Percentiles rank a stretch among this genome's conserved stretches.
These are phyloP conservation scores for Saccharomycopsis sp. DNA, from an alignment of 805 yeast species.

Conservation along the genomic window DNA sequence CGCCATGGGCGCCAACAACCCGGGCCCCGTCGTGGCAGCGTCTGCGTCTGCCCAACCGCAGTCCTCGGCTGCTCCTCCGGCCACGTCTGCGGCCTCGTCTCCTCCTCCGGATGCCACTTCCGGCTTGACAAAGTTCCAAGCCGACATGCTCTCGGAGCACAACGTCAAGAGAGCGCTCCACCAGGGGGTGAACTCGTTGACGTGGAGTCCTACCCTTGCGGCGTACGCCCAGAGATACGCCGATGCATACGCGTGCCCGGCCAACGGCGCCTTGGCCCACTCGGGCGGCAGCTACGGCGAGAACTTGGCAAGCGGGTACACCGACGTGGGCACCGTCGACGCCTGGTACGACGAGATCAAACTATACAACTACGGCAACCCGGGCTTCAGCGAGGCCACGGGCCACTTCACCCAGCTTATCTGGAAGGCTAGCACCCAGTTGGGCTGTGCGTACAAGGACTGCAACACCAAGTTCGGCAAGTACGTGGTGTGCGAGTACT, in stretches of 20 bases:
- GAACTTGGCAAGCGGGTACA: conserved; percentile 62
- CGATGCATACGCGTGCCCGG: conserved; percentile 30
- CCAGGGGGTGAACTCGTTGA: conserved; percentile 32
- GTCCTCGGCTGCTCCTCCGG: conserved; percentile 9
- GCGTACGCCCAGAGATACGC: conserved; percentile 45
- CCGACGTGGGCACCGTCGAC: conserved; percentile 41
- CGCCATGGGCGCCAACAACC: conserved; percentile 16
- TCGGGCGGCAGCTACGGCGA: conserved; percentile 66
- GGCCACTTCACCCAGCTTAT: conserved; percentile 75
- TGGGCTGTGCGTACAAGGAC: conserved; percentile 57
- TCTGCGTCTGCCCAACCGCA: conserved; percentile 20
- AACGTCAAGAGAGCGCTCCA: conserved; percentile 42
- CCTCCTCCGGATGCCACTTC: conserved; percentile 17
- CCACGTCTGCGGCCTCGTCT: conserved; percentile 20
- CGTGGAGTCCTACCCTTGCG: conserved; percentile 41
- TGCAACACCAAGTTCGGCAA: conserved; percentile 44
- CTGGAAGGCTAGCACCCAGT: conserved; percentile 51
- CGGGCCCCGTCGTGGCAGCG: conserved; percentile 16
- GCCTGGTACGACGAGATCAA: conserved; percentile 67
- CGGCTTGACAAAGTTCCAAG: conserved; percentile 27
- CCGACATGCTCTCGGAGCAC: conserved; percentile 39
- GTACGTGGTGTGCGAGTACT: conserved; percentile 65
- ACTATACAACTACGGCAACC: conserved; percentile 42
- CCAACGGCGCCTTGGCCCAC: conserved; percentile 46
- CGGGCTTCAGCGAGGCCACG: conserved; percentile 41